phyloP scores from a whole-genome alignment of 176 grass and related monocot genomes.

The Phoenix dactylifera region DNA sequence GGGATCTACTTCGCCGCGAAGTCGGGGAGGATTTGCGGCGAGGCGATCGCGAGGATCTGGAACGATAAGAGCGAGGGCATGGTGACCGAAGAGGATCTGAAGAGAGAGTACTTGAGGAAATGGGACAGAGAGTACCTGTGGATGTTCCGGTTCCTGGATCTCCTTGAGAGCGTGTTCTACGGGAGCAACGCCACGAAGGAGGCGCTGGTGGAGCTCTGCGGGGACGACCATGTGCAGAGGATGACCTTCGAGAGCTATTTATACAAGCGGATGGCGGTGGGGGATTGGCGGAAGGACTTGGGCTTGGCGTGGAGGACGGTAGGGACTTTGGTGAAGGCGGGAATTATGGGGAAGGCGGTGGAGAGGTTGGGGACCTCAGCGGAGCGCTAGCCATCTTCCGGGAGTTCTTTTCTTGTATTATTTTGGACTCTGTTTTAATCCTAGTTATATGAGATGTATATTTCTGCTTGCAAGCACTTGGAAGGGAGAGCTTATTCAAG shows the following conservation, averaged over 20 bases:
- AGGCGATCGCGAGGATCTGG: constrained; percentile 72
- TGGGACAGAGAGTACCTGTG: constrained; percentile 75
- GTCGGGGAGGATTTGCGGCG: constrained; percentile 75
- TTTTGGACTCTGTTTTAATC: too few relatives aligned
- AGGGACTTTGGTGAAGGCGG: constrained; percentile 44
- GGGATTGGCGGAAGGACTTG: constrained; percentile 39
- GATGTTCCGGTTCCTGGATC: constrained; percentile 85
- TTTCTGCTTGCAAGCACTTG: too few relatives aligned
- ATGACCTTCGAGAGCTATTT: constrained; percentile 95
- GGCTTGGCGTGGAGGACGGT: constrained; percentile 57
- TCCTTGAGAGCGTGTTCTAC: constrained; percentile 78
- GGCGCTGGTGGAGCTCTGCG: constrained; percentile 87
- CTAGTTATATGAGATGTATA: too few relatives aligned
- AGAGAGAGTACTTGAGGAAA: constrained; percentile 53
- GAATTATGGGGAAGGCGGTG: constrained; percentile 58
- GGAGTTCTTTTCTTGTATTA: too few relatives aligned
- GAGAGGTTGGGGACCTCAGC: constrained; percentile 28
- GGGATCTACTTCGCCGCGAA: constrained; percentile 99
- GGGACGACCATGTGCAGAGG: constrained; percentile 82
- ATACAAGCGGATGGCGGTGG: constrained; percentile 67
- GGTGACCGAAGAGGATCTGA: constrained; percentile 60
- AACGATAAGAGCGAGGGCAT: constrained; percentile 26
- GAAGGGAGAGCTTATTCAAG: too few relatives aligned
- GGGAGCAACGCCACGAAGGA: constrained; percentile 58
- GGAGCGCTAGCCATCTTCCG: too few relatives aligned